Evolutionary conservation across 1,284 basidiomycete species (phyloP), one percentile per base, ranked within the genome.

Genomic region (Cutaneotrichosporon cavernicola): DNA sequence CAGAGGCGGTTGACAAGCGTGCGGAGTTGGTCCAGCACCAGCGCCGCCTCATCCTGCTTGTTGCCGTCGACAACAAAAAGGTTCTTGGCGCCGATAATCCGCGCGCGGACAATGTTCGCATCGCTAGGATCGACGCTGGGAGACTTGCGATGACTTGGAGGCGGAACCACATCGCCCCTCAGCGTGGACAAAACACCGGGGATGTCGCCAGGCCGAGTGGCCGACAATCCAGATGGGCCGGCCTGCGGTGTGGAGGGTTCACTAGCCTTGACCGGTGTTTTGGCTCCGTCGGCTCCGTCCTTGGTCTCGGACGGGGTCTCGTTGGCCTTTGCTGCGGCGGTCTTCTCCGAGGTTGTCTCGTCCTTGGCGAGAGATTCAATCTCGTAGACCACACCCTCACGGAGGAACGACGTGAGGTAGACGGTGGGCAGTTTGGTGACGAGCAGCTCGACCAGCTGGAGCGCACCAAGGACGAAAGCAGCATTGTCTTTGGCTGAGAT

Each of bases 301-400:
- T 65, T 57, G 16, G 21, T 32, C 16, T 60, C 47, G 21, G 43
- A 68, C 56, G 76, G 75, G 11, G 58, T 38, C 26, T 60, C 60
- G 30, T 56, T 57, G 14, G 52, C 64, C 36, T 52, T 60, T 4
- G 60, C 47, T 43, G 62, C 66, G 8, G 58, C 60, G 16, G 61
- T 32, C 22, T 60, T 61, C 51, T 75, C 74, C 22, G 74, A 73
- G 46, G 83, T 82, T 34, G 94, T 81, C 5, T 84, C 76, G 56
- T 88, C 85, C 14, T 84, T 83, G 13, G 91, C 88, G 32, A 94
- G 82, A 4, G 82, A 79, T 69, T 93, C 91, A 36, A 97, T 88
- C 77, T 97, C 94, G 76, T 94, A 90, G 76, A 96, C 88, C 43
- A 97, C 95, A 18, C 94, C 95, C 80, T 98, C 94, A 51, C 93